Evolutionary conservation across 306 rosid species (phyloP), one percentile per base, ranked within the genome.

Genomic region (Casuarina cunninghamiana): DNA sequence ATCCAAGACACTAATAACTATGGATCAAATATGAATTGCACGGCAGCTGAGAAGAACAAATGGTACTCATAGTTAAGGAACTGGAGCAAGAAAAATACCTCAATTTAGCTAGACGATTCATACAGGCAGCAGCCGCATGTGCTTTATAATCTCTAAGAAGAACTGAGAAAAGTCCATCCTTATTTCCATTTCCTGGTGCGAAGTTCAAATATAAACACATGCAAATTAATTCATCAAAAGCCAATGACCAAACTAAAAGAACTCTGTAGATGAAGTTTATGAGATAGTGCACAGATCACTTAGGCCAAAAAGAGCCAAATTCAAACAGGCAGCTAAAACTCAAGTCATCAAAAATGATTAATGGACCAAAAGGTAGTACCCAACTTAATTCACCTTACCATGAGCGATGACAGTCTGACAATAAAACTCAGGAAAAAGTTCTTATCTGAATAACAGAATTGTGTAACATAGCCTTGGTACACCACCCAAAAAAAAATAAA

Each of bases 81-180:
- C 16, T 39, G 4, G 13, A 9, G 37, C 67, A n/a, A 49, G 42
- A 49, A 42, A 77, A 43, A 57, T 89, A 92, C 98, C 98, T 94
- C 74, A 94, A 87, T 81, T 94, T 94, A 69, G 98, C 98, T 16
- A 94, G 80, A 53, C 97, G 98, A 85, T 94, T 94, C 98, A 94
- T 94, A 84, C 97, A 89, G 74, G 92, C 51, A 79, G 97, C 97
- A 84, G 98, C 98, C 72, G 98, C 95, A 76, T 92, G 93, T 63
- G 95, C 79, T 85, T 88, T 84, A 79, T 94, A 92, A 82, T 94
- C 98, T 89, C 98, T 86, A n/a, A 94, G 87, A 83, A 94, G 90
- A 75, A 94, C 86, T 61, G 97, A 94, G 83, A 86, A 94, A 78
- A 94, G 97, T 42, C 97, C 98, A 81, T 92, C 97, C 87, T 94